Evolutionary conservation across 768 basidiomycete species (phyloP).

Genomic region (Pleurotus tuoliensis): DNA sequence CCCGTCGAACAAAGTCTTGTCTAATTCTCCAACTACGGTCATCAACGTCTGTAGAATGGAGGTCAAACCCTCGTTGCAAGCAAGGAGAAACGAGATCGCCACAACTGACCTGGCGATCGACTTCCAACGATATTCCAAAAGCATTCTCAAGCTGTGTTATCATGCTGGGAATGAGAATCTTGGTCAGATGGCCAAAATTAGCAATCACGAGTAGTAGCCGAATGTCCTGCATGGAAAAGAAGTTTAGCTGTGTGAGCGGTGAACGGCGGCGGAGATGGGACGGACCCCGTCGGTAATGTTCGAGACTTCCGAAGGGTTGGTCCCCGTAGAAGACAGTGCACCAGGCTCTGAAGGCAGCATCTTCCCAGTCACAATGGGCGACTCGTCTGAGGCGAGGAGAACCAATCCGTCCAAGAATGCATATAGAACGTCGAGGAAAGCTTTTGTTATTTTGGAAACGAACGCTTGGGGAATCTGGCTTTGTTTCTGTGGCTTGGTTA

Average conservation of each 20-base stretch:
- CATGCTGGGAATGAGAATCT: slow-evolving; percentile 71
- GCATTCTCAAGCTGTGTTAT: slow-evolving; percentile 74
- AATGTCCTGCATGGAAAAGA: slow-evolving; percentile 55
- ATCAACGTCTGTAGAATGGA: slow-evolving; percentile 52
- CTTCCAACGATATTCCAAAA: slow-evolving; percentile 65
- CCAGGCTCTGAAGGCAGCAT: slow-evolving; percentile 23
- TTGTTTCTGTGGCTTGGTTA: slow-evolving; percentile 54
- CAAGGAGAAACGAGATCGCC: slow-evolving; percentile 6
- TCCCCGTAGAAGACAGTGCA: slow-evolving; percentile 24
- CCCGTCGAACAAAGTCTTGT: slow-evolving; percentile 85
- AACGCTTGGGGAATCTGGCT: slow-evolving; percentile 61
- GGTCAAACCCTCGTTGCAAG: slow-evolving; percentile 6
- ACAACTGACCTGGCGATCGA: slow-evolving; percentile 62
- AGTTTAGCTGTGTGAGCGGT: not conserved
- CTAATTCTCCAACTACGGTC: slow-evolving; percentile 77
- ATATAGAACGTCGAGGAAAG: slow-evolving; percentile 84
- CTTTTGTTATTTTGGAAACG: slow-evolving; percentile 69
- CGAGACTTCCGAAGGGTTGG: slow-evolving; percentile 52
- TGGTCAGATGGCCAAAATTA: slow-evolving; percentile 78
- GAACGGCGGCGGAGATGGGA: slow-evolving; percentile 12
- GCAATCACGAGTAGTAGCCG: slow-evolving; percentile 86
- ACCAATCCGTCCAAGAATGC: slow-evolving; percentile 85
- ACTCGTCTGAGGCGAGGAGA: slow-evolving; percentile 71
- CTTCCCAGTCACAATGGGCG: slow-evolving; percentile 40
- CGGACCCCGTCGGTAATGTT: slow-evolving; percentile 63